Evolutionary conservation across 1,284 basidiomycete genomes (phyloP), one percentile per base, ranked within the genome.

Genomic region (Ustilago cynodontis): DNA sequence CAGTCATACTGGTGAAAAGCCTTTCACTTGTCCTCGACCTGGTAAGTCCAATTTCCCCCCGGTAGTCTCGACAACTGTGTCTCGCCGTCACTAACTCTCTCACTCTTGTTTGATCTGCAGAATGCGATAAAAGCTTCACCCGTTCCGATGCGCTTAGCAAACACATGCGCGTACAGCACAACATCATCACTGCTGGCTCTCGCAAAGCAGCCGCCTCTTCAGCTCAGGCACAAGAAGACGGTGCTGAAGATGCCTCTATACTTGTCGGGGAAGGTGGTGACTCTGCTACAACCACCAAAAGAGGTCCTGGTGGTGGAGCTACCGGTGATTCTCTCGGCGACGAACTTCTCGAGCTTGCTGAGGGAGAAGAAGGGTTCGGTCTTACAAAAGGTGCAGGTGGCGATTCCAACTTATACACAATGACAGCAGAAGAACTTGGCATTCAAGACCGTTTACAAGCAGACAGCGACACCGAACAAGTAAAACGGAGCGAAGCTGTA

Each of bases 61-160:
- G 16, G 5, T 14, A 39, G 16, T 16, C 29, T 28, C 16, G 3
- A 31, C n/a, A n/a, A n/a, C n/a, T n/a, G n/a, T n/a, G n/a, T n/a
- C n/a, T n/a, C n/a, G n/a, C n/a, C n/a, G n/a, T n/a, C n/a, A n/a
- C 26, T 33, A 31, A 9, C 50, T 18, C 16, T 31, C 29, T 14
- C 24, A 22, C 28, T 14, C 51, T n/a, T 22, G 29, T 29, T 51
- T 11, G 7, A 20, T 22, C n/a, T 16, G 10, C 80, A 93, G 94
- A 95, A 87, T 95, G 94, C 83, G 94, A 95, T 88, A 95, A 94
- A 85, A 92, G 93, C 0, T 95, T 95, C 85, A 94, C 94, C 5
- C 92, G 94, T 35, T 94, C 93, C 0, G 94, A 95, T 86, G 94
- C 94, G 24, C 90, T 95, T 16, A 92, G 92, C 18, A 95, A 95